Evolutionary conservation across 768 basidiomycete genomes (phyloP).

Genomic region (Amanita pseudoporphyria): DNA sequence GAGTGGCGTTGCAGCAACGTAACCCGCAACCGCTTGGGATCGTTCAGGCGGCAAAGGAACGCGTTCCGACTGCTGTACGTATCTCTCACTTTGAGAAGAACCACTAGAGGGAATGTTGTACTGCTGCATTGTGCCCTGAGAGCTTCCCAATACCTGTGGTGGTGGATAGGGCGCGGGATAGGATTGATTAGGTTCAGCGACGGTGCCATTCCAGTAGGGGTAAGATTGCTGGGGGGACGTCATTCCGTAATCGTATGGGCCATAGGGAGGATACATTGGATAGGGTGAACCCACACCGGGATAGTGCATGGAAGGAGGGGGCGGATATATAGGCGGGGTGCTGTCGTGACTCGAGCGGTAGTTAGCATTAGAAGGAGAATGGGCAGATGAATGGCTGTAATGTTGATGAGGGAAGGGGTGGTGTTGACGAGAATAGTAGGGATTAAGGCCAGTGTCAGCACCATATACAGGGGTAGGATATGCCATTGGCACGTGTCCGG

Average conservation of each 20-base stretch:
- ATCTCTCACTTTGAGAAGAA: not conserved
- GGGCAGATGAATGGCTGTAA: constrained; percentile 7
- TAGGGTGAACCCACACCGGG: constrained; percentile 9
- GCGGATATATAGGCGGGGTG: constrained; percentile 7
- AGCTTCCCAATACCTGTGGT: not conserved
- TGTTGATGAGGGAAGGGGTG: constrained; percentile 4
- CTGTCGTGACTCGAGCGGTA: constrained; percentile 10
- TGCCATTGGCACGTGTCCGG: constrained; percentile 6
- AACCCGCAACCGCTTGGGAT: constrained; percentile 25
- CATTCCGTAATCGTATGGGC: constrained; percentile 15
- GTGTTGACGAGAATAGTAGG: constrained; percentile 12
- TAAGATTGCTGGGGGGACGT: constrained; percentile 5
- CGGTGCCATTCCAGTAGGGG: constrained; percentile 1
- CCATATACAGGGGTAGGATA: constrained; percentile 9
- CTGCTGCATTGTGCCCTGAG: constrained; percentile 11
- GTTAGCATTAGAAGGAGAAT: constrained; percentile 8
- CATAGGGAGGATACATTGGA: constrained; percentile 8
- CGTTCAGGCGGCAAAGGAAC: constrained; percentile 12
- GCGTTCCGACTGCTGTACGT: constrained; percentile 1
- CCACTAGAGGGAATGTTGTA: not conserved
- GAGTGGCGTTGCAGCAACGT: constrained; percentile 13
- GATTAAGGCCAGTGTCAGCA: constrained; percentile 9
- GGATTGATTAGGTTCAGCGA: not conserved
- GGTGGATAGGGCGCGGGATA: not conserved
- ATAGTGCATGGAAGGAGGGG: constrained; percentile 9